Conservation (phyloP, 106 monocot species). For the Dendrobium huoshanense region DNA sequence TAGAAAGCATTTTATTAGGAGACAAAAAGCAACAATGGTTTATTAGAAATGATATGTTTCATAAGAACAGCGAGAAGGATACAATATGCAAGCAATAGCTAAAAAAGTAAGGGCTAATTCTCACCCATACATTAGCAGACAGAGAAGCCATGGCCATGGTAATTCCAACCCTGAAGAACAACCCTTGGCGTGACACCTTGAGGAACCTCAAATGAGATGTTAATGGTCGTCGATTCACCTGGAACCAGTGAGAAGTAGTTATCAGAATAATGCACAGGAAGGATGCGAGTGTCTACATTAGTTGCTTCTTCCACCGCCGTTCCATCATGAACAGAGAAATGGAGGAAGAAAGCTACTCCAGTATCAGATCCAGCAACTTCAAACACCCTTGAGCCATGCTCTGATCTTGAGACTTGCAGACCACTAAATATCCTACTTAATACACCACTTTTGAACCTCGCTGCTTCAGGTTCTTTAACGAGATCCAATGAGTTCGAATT, state of each 20-base stretch:
- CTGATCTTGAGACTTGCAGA: conserved; percentile 7
- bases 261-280: conserved; percentile 92
- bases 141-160: conserved; percentile 12
- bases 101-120: neutral
- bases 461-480: neutral
- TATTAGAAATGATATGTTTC: too few relatives aligned
- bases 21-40: too few relatives aligned
- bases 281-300: conserved; percentile 65
- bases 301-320: conserved; percentile 17
- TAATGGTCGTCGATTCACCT: conserved; percentile 53
- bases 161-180: conserved; percentile 78
- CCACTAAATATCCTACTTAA: conserved; percentile 31
- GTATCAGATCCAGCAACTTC: conserved; percentile 41
- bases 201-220: conserved; percentile 70
- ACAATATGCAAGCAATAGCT: neutral
- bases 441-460: neutral
- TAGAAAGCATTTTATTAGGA: too few relatives aligned
- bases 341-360: conserved; percentile 91
- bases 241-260: conserved; percentile 91
- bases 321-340: conserved; percentile 72
- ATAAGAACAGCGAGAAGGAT: too few relatives aligned
- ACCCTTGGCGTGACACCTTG: conserved; percentile 59
- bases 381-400: conserved; percentile 13
- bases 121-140: neutral
- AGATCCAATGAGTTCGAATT: conserved; percentile 12